Percentiles rank a stretch among this genome's conserved stretches.
Evolutionary conservation across 2,329 filamentous ascomycete genomes (phyloP).

Genomic region (Cladophialophora exuberans): DNA sequence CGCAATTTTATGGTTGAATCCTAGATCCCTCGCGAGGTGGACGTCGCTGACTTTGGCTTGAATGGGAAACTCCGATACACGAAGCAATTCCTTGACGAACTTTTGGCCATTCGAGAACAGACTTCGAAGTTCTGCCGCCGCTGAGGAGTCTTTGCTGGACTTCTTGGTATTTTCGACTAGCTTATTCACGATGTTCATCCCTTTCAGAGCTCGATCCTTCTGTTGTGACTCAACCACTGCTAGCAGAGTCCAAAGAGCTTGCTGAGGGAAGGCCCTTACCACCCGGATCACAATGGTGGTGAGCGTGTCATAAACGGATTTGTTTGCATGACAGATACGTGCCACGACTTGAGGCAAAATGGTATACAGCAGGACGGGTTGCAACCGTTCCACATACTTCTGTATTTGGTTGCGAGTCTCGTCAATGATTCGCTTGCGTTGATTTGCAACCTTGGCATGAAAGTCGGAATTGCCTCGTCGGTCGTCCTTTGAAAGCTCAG

Average conservation of each 20-base stretch:
- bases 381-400: constrained; percentile 69
- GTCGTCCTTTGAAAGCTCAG: constrained; percentile 62
- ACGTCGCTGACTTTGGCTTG: constrained; percentile 70
- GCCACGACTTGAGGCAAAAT: constrained; percentile 91
- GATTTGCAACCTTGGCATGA: constrained; percentile 49
- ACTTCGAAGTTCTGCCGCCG: constrained; percentile 63
- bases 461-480: constrained; percentile 54
- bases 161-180: constrained; percentile 50
- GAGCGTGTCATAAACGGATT: constrained; percentile 74
- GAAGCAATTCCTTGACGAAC: constrained; percentile 78
- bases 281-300: constrained; percentile 82
- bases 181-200: constrained; percentile 46
- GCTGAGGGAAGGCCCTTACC: constrained; percentile 83
- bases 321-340: constrained; percentile 87
- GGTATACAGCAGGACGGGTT: constrained; percentile 54
- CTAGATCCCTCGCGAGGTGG: constrained; percentile 75
- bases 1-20: constrained; percentile 80
- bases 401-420: constrained; percentile 73
- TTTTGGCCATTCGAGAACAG: constrained; percentile 80
- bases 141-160: constrained; percentile 43
- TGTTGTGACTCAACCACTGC: constrained; percentile 83
- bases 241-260: constrained; percentile 88
- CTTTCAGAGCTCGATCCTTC: constrained; percentile 65
- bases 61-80: constrained; percentile 79
- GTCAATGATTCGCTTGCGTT: constrained; percentile 67